phyloP scores from a whole-genome alignment of 352 stramenopile genomes.

The Pythium myriotylum region DNA sequence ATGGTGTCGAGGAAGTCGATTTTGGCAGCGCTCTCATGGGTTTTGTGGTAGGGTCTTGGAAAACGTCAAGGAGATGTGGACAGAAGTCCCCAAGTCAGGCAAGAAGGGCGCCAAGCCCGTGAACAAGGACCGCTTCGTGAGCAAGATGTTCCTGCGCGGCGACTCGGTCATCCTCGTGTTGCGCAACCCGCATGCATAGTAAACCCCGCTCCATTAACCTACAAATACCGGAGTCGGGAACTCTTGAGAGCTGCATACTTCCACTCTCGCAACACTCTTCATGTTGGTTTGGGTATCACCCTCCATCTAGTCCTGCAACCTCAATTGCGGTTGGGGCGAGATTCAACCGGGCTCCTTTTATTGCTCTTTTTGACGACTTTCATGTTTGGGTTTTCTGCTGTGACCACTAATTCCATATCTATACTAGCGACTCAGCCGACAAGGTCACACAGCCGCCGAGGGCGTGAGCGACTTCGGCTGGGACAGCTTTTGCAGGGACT shows the following conservation, averaged over 20 bases:
- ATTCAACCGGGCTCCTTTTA: neutral
- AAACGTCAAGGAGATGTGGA: conserved; percentile 99
- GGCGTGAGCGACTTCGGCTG: conserved; percentile 59
- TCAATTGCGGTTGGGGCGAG: no score
- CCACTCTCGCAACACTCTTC: no score
- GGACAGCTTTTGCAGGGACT: conserved; percentile 37
- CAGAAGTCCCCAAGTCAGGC: conserved; percentile 96
- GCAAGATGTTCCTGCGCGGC: conserved; percentile 99
- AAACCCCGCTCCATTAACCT: neutral
- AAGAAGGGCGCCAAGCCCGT: conserved; percentile 95
- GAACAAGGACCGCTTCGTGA: conserved; percentile 99
- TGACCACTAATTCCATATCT: conserved; percentile 8
- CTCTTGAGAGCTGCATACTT: no score
- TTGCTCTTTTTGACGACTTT: conserved; percentile 1
- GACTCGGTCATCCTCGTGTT: conserved; percentile 99
- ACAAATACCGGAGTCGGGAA: no score
- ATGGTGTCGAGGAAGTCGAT: neutral
- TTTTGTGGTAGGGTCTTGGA: conserved; percentile 92
- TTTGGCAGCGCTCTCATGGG: neutral
- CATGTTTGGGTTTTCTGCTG: neutral
- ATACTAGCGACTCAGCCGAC: neutral
- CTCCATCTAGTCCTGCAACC: no score
- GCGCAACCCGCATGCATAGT: conserved; percentile 93
- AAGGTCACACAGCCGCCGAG: conserved; percentile 58
- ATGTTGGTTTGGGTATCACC: no score